Base-by-base conservation (phyloP, 2,329 filamentous ascomycete species). In the Aspergillus udagawae region DNA sequence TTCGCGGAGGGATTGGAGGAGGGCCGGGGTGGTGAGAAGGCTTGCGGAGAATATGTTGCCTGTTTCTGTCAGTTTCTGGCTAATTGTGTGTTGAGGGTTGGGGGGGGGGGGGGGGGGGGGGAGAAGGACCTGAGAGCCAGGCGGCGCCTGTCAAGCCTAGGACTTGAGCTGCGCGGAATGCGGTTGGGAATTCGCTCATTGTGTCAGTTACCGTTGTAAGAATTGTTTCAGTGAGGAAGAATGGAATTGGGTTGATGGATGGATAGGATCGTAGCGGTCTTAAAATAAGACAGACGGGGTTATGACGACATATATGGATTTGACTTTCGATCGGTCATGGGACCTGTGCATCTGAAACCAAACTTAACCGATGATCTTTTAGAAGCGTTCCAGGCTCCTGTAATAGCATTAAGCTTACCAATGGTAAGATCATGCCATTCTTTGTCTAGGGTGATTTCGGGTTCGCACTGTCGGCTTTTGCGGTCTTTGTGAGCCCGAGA, bases 11-110 rank as follows among this genome's bases (percentile, higher is more conserved):
- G 64, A 64, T 44, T 55, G 49, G n/a, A 69, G n/a, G 4, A 73
- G 55, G 17, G 63, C 53, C 1, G 71, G 71, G 14, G 64, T 58
- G n/a, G 57, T 50, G 38, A 66, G 58, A 7, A 63, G 41, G 53
- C 67, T 71, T n/a, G 68, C 51, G 14, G 59, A 49, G 27, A 65
- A 52, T 35, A 74, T 74, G 23, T 64, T 69, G 41, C 67, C 67
- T 70, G 23, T 42, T 27, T 7, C 17, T 23, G 27, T 51, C 28
- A 42, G 42, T 38, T 21, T 38, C n/a, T 12, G 23, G 25, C 25
- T 28, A 12, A 20, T 29, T 28, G 45, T 17, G 17, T 32, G 7
- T 10, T 38, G 12, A 10, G 25, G 20, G 6, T 14, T n/a, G n/a
- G n/a, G n/a, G n/a, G n/a, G n/a, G n/a, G n/a, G n/a, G n/a, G n/a